phyloP scores from a whole-genome alignment of 2,329 filamentous ascomycete species.

The Chrysoporthe cubensis region DNA sequence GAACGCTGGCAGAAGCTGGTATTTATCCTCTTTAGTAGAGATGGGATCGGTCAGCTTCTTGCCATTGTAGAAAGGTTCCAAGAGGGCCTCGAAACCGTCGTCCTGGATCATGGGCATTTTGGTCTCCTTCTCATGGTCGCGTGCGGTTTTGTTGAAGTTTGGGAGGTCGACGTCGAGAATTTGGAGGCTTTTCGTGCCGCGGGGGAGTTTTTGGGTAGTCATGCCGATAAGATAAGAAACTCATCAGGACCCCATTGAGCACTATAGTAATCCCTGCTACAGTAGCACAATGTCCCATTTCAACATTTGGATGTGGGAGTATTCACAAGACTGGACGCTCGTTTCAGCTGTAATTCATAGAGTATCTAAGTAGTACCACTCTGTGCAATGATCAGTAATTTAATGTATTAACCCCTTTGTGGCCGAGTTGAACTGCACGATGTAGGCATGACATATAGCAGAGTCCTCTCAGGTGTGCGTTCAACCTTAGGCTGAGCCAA shows the following conservation, averaged over 20 bases:
- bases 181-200: constrained; percentile 20
- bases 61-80: constrained; percentile 70
- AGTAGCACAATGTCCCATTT: background rate
- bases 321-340: background rate
- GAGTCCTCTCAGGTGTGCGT: background rate
- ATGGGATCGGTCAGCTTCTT: constrained; percentile 69
- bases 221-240: constrained; percentile 26
- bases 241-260: background rate
- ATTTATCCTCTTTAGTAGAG: constrained; percentile 80
- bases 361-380: background rate
- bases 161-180: background rate
- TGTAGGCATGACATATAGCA: background rate
- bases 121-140: constrained; percentile 24
- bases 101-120: constrained; percentile 56
- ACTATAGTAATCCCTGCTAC: background rate
- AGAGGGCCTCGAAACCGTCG: constrained; percentile 67
- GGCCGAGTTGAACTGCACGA: too few relatives aligned
- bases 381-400: too few relatives aligned
- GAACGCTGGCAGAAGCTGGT: constrained; percentile 96
- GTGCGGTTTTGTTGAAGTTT: background rate
- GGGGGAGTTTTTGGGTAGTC: constrained; percentile 20
- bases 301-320: background rate
- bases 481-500: background rate
- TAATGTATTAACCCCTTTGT: too few relatives aligned
- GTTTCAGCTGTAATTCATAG: background rate